phyloP scores from a whole-genome alignment of 768 basidiomycete genomes.

The Phaffia tasmanica region DNA sequence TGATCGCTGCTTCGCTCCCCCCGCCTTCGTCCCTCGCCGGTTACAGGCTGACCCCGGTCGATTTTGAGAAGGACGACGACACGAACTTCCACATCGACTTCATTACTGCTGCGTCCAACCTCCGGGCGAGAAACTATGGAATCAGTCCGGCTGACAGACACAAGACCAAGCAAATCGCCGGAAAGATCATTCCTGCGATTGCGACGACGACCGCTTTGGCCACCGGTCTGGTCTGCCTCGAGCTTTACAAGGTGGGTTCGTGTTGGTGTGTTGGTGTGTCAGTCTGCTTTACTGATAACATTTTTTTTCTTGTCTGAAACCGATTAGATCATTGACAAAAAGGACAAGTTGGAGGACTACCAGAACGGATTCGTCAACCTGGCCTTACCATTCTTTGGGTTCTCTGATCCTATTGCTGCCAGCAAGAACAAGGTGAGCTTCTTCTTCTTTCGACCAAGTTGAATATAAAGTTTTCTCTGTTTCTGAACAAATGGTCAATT shows the following conservation, averaged over 20 bases:
- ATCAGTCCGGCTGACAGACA: conserved; percentile 79
- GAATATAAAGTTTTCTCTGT: not conserved
- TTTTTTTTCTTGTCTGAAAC: not conserved
- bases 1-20: conserved; percentile 60
- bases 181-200: conserved; percentile 98
- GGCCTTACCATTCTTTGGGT: conserved; percentile 95
- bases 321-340: conserved; percentile 79
- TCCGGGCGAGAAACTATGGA: conserved; percentile 88
- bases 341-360: conserved; percentile 83
- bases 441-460: not conserved
- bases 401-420: conserved; percentile 91
- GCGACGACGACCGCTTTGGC: conserved; percentile 96
- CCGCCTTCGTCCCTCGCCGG: conserved; percentile 83
- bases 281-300: conserved; percentile 4
- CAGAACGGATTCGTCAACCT: conserved; percentile 99
- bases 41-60: conserved; percentile 88
- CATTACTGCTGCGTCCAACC: conserved; percentile 93
- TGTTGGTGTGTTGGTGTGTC: not conserved
- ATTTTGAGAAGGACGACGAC: conserved; percentile 99
- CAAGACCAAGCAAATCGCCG: conserved; percentile 83
- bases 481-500: not conserved
- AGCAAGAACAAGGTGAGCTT: conserved; percentile 57
- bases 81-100: conserved; percentile 97
- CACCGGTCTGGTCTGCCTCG: conserved; percentile 88
- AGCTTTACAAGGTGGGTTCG: conserved; percentile 79